Conservation (phyloP, 192 early-diverging fungal genomes). For the Coemansia biformis region DNA sequence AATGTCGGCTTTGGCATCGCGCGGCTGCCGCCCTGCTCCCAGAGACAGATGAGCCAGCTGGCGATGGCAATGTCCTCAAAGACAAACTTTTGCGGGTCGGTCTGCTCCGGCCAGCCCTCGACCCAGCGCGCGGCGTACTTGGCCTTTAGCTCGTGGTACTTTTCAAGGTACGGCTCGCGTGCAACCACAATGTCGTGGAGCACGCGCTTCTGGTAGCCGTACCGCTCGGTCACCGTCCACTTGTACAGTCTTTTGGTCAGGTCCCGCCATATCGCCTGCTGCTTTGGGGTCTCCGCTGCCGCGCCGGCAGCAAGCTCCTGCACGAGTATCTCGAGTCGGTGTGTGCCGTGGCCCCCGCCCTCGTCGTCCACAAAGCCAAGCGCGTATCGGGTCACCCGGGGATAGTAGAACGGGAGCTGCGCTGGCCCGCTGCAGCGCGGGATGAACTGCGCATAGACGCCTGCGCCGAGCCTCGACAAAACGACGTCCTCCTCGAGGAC, state of each 20-base stretch:
- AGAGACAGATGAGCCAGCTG: conserved; percentile 72
- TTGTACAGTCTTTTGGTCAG: conserved; percentile 64
- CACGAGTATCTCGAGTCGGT: conserved; percentile 16
- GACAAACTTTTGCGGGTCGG: conserved; percentile 78
- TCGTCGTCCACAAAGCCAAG: conserved; percentile 19
- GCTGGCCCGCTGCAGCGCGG: conserved; percentile 9
- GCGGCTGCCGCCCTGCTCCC: conserved; percentile 43
- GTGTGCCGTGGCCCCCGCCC: background rate
- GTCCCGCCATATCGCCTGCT: conserved; percentile 55
- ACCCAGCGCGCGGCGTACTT: conserved; percentile 65
- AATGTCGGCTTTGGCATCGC: conserved; percentile 50
- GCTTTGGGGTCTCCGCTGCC: conserved; percentile 45
- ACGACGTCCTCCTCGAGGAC: conserved; percentile 31
- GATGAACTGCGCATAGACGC: conserved; percentile 27
- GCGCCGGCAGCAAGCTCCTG: conserved; percentile 16
- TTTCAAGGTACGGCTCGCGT: conserved; percentile 61
- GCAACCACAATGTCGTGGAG: conserved; percentile 65
- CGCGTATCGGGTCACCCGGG: conserved; percentile 30
- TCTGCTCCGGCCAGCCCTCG: conserved; percentile 73
- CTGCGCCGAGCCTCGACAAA: conserved; percentile 6
- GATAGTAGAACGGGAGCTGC: conserved; percentile 50
- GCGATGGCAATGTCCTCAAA: conserved; percentile 86
- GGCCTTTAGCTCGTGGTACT: conserved; percentile 62
- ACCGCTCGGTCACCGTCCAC: conserved; percentile 64
- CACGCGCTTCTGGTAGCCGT: conserved; percentile 69